Base-by-base conservation (phyloP, 768 basidiomycete genomes). In the Lactifluus volemus region DNA sequence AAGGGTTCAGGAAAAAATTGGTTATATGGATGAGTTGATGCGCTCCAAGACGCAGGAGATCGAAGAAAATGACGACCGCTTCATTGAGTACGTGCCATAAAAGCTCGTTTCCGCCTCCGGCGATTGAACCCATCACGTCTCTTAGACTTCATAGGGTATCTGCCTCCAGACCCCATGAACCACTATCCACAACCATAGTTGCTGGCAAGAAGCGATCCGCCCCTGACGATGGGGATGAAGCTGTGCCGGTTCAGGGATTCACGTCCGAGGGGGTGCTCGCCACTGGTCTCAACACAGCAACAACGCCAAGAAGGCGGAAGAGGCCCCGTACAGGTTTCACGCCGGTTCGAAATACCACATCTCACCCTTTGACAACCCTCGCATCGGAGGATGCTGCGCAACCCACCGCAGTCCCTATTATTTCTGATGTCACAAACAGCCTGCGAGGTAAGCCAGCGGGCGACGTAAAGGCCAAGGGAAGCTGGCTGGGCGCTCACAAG, bases 11-110 rank as follows among this genome's bases (percentile, higher is more conserved):
- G 86, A 88, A 68, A 82, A 80, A 64, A 87, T 84, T 66, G 78
- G 75, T 39, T 87, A 90, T 69, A 85, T 90, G 84, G 89, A 92
- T 65, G 82, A 84, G 49, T 74, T 89, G 48, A 73, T 92, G 48
- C 78, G 78, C 59, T 75, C 72, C 47, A 92, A 90, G 71, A 88
- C 85, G 61, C 71, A 77, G 14, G 89, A 92, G 73, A 89, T 92
- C 58, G 89, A 92, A 68, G 88, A 86, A 67, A 88, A 92, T 58
- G 89, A 92, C 67, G 90, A 92, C 68, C 82, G 82, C 41, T 82
- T 84, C 54, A 81, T 92, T 61, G 86, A 86, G 89, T 91, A 73
- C 66, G 86, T 77, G n/a, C 11, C 25, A 5, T n/a, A 30, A 47
- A 47, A 19, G 15, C 42, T 32, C 15, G 12, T 30, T 25, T 25